A percentile compares a stretch with the other conserved stretches of the same genome.
These are phyloP conservation scores for Pythium guiyangense DNA, from an alignment of 352 stramenopile genomes.

Conservation along the genomic window DNA sequence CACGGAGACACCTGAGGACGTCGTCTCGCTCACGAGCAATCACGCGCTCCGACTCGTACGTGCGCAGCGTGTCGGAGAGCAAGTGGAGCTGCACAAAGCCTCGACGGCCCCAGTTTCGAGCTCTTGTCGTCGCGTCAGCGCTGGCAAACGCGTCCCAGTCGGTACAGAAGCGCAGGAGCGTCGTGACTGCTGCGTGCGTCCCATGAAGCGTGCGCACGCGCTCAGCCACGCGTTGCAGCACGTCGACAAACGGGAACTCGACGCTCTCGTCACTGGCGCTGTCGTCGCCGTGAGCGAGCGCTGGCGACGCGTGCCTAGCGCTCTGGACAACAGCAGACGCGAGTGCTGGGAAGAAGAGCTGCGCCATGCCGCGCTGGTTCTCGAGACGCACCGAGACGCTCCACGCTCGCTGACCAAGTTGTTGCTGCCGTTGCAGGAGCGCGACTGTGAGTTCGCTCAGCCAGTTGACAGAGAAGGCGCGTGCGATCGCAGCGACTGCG, in stretches of 20 bases:
- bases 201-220: not conserved
- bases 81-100: constrained; percentile 28
- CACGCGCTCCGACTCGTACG: constrained; percentile 18
- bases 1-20: constrained; percentile 20
- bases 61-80: constrained; percentile 26
- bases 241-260: not conserved
- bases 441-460: constrained; percentile 15
- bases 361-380: constrained; percentile 20
- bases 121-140: not conserved
- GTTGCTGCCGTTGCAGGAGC: constrained; percentile 14
- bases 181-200: not conserved
- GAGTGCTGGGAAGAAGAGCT: constrained; percentile 33
- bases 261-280: too few species aligned
- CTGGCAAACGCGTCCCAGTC: constrained; percentile 15
- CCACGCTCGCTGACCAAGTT: not conserved
- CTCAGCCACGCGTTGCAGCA: not conserved
- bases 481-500: constrained; percentile 20
- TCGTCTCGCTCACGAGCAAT: constrained; percentile 21
- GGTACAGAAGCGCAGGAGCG: constrained; percentile 7
- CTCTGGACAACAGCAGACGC: not conserved
- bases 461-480: constrained; percentile 20
- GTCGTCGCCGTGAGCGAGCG: not conserved
- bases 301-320: not conserved
- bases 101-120: constrained; percentile 12
- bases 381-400: not conserved